Conservation (phyloP, 768 basidiomycete genomes). For the Rhodotorula graminis region DNA sequence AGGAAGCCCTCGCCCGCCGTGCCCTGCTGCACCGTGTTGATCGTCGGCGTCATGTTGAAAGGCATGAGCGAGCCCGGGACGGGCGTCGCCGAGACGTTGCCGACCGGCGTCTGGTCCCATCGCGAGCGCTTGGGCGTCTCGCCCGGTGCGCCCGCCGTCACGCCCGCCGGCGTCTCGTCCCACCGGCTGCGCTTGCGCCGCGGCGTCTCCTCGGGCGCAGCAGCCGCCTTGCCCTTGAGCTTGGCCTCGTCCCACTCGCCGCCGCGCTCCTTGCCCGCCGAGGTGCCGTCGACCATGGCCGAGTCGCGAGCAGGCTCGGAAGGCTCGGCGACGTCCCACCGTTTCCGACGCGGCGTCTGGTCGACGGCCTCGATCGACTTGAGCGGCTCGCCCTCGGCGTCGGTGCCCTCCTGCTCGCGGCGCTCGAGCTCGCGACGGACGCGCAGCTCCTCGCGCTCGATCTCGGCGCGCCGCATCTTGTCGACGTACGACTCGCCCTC, state of each 20-base stretch:
- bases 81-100: slow-evolving; percentile 55
- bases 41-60: slow-evolving; percentile 48
- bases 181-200: slow-evolving; percentile 92
- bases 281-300: slow-evolving; percentile 60
- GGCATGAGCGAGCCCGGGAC: slow-evolving; percentile 12
- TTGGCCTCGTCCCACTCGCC: slow-evolving; percentile 55
- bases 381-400: slow-evolving; percentile 58
- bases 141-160: slow-evolving; percentile 46
- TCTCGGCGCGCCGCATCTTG: slow-evolving; percentile 80
- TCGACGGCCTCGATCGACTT: slow-evolving; percentile 74
- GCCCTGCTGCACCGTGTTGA: slow-evolving; percentile 32
- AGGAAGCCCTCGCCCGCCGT: slow-evolving; percentile 40
- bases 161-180: slow-evolving; percentile 85
- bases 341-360: slow-evolving; percentile 55
- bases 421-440: slow-evolving; percentile 82
- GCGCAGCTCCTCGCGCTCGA: slow-evolving; percentile 79
- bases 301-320: slow-evolving; percentile 45
- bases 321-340: slow-evolving; percentile 14
- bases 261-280: slow-evolving; percentile 58
- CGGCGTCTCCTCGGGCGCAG: slow-evolving; percentile 57
- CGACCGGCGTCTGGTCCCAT: slow-evolving; percentile 90
- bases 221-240: slow-evolving; percentile 60
- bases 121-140: slow-evolving; percentile 84
- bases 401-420: slow-evolving; percentile 63
- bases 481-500: slow-evolving; percentile 73